Percentiles rank a stretch among this genome's conserved stretches.
Evolutionary conservation across 2,329 filamentous ascomycete species (phyloP).

Genomic region (Fusarium xylarioides): DNA sequence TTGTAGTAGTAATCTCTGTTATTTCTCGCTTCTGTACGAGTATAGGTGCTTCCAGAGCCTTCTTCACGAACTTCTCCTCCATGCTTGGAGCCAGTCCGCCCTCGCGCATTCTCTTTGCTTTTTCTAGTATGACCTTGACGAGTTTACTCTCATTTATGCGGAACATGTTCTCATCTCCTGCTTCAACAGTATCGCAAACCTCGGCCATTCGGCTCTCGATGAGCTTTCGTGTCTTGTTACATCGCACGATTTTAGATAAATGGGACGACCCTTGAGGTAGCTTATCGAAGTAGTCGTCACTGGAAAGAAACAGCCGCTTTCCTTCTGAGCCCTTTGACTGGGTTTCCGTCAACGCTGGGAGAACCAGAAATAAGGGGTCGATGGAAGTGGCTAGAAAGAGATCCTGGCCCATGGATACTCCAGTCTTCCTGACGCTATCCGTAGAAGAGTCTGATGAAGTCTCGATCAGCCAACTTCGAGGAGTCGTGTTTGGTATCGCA

Average conservation of each 20-base stretch:
- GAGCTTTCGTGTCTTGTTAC: slow-evolving; percentile 55
- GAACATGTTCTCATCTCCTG: slow-evolving; percentile 86
- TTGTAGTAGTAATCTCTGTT: slow-evolving; percentile 11
- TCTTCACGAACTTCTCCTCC: slow-evolving; percentile 84
- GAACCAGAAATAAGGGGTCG: slow-evolving; percentile 83
- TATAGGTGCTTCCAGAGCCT: slow-evolving; percentile 79
- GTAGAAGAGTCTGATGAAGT: slow-evolving; percentile 22
- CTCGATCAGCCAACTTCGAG: slow-evolving; percentile 71
- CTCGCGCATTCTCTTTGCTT: slow-evolving; percentile 75
- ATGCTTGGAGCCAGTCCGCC: slow-evolving; percentile 78
- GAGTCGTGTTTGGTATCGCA: slow-evolving; percentile 60
- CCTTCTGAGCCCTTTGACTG: slow-evolving; percentile 54
- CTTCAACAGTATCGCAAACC: slow-evolving; percentile 84
- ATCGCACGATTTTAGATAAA: slow-evolving; percentile 64
- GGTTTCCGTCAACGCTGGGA: slow-evolving; percentile 72
- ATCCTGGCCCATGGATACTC: slow-evolving; percentile 71
- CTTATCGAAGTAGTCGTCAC: slow-evolving; percentile 77
- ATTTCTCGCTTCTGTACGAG: slow-evolving; percentile 69
- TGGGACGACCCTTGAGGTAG: slow-evolving; percentile 65
- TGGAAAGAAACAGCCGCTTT: slow-evolving; percentile 72
- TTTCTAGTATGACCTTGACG: slow-evolving; percentile 69
- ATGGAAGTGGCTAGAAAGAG: slow-evolving; percentile 86
- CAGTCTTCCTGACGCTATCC: slow-evolving; percentile 30
- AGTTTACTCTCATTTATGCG: slow-evolving; percentile 79
- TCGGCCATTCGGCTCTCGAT: slow-evolving; percentile 73